Conservation (phyloP, 2,329 filamentous ascomycete genomes). For the Escovopsis weberi region DNA sequence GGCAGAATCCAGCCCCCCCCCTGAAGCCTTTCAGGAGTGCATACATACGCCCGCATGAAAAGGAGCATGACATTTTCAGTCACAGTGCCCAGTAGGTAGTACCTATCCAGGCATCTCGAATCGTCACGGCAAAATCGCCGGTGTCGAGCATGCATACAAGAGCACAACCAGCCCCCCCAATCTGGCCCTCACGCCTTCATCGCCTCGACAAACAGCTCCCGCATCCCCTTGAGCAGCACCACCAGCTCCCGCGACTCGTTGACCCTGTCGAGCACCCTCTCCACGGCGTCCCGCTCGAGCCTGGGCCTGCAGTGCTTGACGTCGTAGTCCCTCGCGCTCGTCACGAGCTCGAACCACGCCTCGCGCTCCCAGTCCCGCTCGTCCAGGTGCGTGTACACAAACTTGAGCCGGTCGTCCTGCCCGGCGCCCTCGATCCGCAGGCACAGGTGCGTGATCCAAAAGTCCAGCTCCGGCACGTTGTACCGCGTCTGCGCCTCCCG, state of each 20-base stretch:
- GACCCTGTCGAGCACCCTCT: constrained; percentile 60
- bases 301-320: constrained; percentile 71
- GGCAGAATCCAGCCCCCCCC: no score
- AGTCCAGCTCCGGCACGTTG: constrained; percentile 86
- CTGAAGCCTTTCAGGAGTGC: no score
- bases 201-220: constrained; percentile 59
- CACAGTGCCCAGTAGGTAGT: no score
- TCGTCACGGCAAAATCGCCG: background rate
- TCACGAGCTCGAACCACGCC: constrained; percentile 86
- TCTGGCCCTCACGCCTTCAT: constrained; percentile 31
- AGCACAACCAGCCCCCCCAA: background rate
- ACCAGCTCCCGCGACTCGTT: constrained; percentile 69
- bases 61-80: no score
- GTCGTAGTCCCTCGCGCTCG: constrained; percentile 68
- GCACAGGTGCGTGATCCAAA: constrained; percentile 88
- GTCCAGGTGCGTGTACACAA: constrained; percentile 76
- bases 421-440: constrained; percentile 82
- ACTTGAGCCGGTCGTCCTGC: constrained; percentile 71
- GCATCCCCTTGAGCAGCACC: constrained; percentile 66
- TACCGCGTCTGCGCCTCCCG: constrained; percentile 73
- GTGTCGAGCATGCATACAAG: background rate
- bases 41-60: no score
- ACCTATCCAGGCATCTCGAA: no score
- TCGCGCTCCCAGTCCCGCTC: constrained; percentile 80
- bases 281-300: constrained; percentile 63